Base-by-base conservation (phyloP, 306 rosid genomes). In the Gynostemma pentaphyllum region DNA sequence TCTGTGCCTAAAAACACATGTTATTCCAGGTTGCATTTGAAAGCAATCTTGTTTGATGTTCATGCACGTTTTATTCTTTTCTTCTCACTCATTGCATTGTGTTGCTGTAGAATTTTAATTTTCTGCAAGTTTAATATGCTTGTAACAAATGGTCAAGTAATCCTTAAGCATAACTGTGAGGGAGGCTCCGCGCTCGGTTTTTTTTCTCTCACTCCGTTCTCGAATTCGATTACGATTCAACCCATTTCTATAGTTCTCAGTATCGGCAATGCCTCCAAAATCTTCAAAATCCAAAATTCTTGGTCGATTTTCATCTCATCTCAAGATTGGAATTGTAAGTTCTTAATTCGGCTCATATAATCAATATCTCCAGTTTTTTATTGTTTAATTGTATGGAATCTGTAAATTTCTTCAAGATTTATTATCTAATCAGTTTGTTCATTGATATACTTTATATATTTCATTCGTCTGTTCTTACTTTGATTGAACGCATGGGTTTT, bases 281-380 rank as follows among this genome's bases (percentile, higher is more conserved):
- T 53, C 96, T 48, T 78, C 94, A 24, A 90, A 90, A 66, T 83
- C 84, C 8, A 90, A 90, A 81, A 78, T 87, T 77, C 68, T 90
- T 15, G 96, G 97, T 73, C 94, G 97, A 53, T 85, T 87, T 76
- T 90, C 97, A 22, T 87, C 97, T 68, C 97, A 87, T 69, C 90
- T 90, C 67, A 87, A 90, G 74, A 90, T 90, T 73, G 97, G 97
- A 69, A 90, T 90, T 44, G 96, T 90, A 82, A 55, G 47, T 62
- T 21, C 23, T 9, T 61, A 28, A 4, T 46, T 23, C n/a, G 13
- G 50, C n/a, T 5, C 19, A 5, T n/a, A 26, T 21, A 28, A 18
- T 48, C 22, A 16, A 36, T 49, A n/a, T 49, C 2, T 44, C 19
- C 24, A 15, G 36, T 12, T 13, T 4, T 37, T 10, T 14, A 36